Evolutionary conservation across 225 moss, liverwort and hornwort genomes (phyloP), one percentile per base, ranked within the genome.

Genomic region (Pseudoscleropodium purum): DNA sequence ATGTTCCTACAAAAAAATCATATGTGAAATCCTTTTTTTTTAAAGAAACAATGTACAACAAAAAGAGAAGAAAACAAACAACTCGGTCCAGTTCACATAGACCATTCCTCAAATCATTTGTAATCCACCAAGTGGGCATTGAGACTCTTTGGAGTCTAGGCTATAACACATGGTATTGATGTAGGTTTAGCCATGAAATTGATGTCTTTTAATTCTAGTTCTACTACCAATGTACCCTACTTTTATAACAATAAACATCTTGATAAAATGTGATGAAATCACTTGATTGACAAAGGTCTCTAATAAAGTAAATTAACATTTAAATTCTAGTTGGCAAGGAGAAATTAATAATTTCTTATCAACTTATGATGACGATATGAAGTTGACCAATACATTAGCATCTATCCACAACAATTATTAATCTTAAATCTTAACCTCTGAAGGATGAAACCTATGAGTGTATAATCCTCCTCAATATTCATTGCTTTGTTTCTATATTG

Each of bases 41-140:
- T 2, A 47, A 47, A 47, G 47, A 47, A 10, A 47, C 47, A 47
- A 47, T 47, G 47, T 10, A 47, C 47, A 10, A 47, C 47, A 47
- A 47, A 47, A 47, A 47, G 47, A 47, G 47, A 47, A 47, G 47
- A 47, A 47, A 47, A 47, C 47, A 47, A 47, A 47, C 47, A 47
- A 47, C 9, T 47, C 47, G 9, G 47, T 47, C 47, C 10, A 9
- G 47, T 47, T 47, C 47, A 47, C 9, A 47, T 47, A 10, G 47
- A 47, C 47, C 47, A 20, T 75, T 30, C 1, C 0, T 7, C 1
- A 33, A 76, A 51, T 20, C 34, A 52, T 77, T 52, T 33, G 6
- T 52, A 36, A 52, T 36, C 5, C 3, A 77, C 3, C 1, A 1
- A 34, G 0, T 52, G 2, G 3, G 36, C 3, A 52, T 77, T 5